These are phyloP conservation scores for Phlebopus sp. DNA, from an alignment of 1,284 basidiomycete genomes.

Conservation along the genomic window DNA sequence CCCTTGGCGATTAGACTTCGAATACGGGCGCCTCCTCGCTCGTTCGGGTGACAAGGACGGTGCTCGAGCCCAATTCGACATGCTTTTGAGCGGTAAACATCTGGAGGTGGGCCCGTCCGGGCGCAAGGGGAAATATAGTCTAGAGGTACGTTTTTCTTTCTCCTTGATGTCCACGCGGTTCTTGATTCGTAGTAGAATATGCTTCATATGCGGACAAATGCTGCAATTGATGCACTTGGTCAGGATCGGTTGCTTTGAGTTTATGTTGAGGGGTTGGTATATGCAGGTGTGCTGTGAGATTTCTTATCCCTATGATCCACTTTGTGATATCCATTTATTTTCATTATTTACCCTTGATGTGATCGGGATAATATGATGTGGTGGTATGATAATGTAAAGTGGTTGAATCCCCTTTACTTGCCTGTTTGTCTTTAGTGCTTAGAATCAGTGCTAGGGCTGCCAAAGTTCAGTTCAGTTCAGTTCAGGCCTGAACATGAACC, in stretches of 20 bases:
- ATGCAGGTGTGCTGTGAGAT: too few species aligned
- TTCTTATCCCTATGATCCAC: too few species aligned
- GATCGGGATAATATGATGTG: too few species aligned
- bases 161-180: background rate
- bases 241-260: slow-evolving; percentile 25
- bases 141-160: slow-evolving; percentile 25
- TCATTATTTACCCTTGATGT: too few species aligned
- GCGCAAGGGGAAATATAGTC: slow-evolving; percentile 40
- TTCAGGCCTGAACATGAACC: too few species aligned
- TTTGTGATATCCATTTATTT: too few species aligned
- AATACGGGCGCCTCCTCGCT: slow-evolving; percentile 70
- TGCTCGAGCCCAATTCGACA: slow-evolving; percentile 66
- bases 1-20: slow-evolving; percentile 62
- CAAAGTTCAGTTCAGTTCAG: too few species aligned
- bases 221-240: slow-evolving; percentile 41
- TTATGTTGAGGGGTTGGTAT: too few species aligned
- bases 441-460: too few species aligned
- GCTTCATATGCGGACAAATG: slow-evolving; percentile 44
- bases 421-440: too few species aligned
- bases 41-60: slow-evolving; percentile 55
- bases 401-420: too few species aligned
- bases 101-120: slow-evolving; percentile 57
- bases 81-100: slow-evolving; percentile 48
- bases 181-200: slow-evolving; percentile 36
- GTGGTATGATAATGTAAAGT: too few species aligned